These are phyloP conservation scores for Phytophthora foliorum DNA, from an alignment of 352 stramenopile species.

Conservation along the genomic window DNA sequence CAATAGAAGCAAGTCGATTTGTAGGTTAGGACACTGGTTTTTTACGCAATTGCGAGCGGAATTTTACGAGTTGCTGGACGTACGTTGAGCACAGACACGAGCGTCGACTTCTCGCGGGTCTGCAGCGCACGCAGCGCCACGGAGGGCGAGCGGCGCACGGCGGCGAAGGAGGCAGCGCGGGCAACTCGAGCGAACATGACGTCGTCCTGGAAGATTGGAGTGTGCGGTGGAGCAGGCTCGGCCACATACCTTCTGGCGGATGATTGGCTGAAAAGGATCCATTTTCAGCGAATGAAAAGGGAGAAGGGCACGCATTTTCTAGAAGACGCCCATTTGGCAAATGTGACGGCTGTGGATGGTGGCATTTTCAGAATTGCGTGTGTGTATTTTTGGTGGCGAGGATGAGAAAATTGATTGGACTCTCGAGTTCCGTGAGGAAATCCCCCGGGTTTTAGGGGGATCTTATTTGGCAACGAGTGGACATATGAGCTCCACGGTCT, in stretches of 20 bases:
- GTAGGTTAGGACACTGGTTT: neutral
- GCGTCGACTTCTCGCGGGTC: slow-evolving; percentile 60
- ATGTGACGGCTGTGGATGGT: no score
- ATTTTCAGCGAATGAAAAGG: slow-evolving; percentile 27
- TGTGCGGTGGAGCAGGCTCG: slow-evolving; percentile 18
- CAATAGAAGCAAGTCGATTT: slow-evolving; percentile 1
- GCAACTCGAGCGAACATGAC: slow-evolving; percentile 60
- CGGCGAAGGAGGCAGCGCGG: slow-evolving; percentile 40
- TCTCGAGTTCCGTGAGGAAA: slow-evolving; percentile 41
- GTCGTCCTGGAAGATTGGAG: slow-evolving; percentile 33
- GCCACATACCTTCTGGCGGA: slow-evolving; percentile 28
- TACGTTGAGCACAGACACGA: slow-evolving; percentile 33
- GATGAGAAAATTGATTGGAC: slow-evolving; percentile 32
- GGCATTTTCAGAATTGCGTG: neutral
- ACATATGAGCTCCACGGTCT: slow-evolving; percentile 29
- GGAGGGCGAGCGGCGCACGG: slow-evolving; percentile 40
- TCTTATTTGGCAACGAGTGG: slow-evolving; percentile 18
- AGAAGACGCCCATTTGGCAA: no score
- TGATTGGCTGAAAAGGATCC: slow-evolving; percentile 19
- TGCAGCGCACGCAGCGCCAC: slow-evolving; percentile 49
- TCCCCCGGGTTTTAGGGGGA: neutral
- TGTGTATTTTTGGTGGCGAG: slow-evolving; percentile 26
- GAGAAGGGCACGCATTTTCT: slow-evolving; percentile 24
- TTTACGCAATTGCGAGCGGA: neutral
- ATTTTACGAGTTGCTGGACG: slow-evolving; percentile 4